Base-by-base conservation (phyloP, 306 rosid species). In the Canavalia gladiata region DNA sequence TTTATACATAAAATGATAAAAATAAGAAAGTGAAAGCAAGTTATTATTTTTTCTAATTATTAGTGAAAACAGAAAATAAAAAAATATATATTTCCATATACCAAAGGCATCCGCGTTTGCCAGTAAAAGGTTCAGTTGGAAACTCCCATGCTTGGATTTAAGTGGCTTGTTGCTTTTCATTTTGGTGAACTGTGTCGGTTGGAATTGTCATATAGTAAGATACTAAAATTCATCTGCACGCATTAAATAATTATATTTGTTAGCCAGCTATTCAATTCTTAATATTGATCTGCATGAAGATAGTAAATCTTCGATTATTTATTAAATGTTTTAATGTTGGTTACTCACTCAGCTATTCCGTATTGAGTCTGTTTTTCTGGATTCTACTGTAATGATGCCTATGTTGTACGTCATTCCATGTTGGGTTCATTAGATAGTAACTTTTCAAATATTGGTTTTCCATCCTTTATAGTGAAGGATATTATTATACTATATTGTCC, bases 241-340 rank as follows among this genome's bases (percentile, higher is more conserved):
- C 58, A 60, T 42, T 41, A 11, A 54, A 43, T 59, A 29, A 6
- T 29, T 57, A 74, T 25, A 58, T 42, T 29, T 57, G 12, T 30
- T 55, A 29, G 62, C 79, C 66, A 25, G 54, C 3, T 49, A 34
- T 18, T 63, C 13, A 49, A 47, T 63, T 76, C 11, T 62, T 52
- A 47, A 9, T 52, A n/a, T 51, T 18, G 35, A 8, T 46, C 28
- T 51, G 4, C 54, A 25, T 52, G 34, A 6, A 35, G 11, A 63
- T 63, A 35, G 3, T 45, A 2, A 28, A 49, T 46, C 54, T 58
- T 3, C 4, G 46, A 75, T 29, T 59, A 12, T 47, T 75, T 59
- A 9, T 76, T 60, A 35, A 34, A 37, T 56, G 43, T 55, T 55
- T 29, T 50, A 64, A 37, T 63, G 9, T 68, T 65, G 64, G 50